A percentile compares a stretch with the other conserved stretches of the same genome.
Evolutionary conservation across 495 filamentous ascomycete genomes (phyloP).

Genomic region (Penicillium coprophilum): DNA sequence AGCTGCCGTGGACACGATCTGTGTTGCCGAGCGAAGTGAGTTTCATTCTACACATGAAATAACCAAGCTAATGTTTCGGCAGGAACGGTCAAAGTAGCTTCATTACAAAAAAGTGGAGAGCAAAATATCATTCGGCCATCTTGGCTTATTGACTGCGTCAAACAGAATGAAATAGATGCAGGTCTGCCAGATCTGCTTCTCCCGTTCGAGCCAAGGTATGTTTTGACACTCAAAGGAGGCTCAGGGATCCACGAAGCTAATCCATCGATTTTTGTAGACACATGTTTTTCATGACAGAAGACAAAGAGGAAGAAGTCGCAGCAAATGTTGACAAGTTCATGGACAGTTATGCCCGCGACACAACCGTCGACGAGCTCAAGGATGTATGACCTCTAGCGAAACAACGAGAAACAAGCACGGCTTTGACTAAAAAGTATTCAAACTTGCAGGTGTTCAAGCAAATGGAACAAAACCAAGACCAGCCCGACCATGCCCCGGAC

Average conservation of each 20-base stretch:
- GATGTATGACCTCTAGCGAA: slow-evolving; percentile 34
- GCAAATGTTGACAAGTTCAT: slow-evolving; percentile 69
- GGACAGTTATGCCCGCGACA: slow-evolving; percentile 81
- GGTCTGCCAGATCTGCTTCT: slow-evolving; percentile 57
- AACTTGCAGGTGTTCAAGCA: slow-evolving; percentile 40
- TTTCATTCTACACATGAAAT: not conserved
- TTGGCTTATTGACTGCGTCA: slow-evolving; percentile 84
- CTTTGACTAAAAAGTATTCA: not conserved
- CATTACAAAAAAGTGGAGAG: slow-evolving; percentile 67
- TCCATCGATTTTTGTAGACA: slow-evolving; percentile 35
- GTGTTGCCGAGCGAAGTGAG: slow-evolving; percentile 75
- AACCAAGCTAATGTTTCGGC: slow-evolving; percentile 14
- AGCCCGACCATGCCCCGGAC: slow-evolving; percentile 25
- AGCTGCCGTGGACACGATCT: slow-evolving; percentile 58
- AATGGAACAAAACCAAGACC: slow-evolving; percentile 41
- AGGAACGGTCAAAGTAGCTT: slow-evolving; percentile 82
- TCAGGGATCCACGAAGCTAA: not conserved
- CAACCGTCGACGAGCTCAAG: slow-evolving; percentile 63
- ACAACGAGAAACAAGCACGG: not conserved
- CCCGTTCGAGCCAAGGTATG: slow-evolving; percentile 67
- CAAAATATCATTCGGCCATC: slow-evolving; percentile 71
- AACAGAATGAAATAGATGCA: slow-evolving; percentile 62
- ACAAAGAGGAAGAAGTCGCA: slow-evolving; percentile 44
- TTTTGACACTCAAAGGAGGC: slow-evolving; percentile 23
- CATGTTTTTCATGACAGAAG: slow-evolving; percentile 54